Base-by-base conservation (phyloP, 345 rosid genomes). In the Dipteronia sinensis region DNA sequence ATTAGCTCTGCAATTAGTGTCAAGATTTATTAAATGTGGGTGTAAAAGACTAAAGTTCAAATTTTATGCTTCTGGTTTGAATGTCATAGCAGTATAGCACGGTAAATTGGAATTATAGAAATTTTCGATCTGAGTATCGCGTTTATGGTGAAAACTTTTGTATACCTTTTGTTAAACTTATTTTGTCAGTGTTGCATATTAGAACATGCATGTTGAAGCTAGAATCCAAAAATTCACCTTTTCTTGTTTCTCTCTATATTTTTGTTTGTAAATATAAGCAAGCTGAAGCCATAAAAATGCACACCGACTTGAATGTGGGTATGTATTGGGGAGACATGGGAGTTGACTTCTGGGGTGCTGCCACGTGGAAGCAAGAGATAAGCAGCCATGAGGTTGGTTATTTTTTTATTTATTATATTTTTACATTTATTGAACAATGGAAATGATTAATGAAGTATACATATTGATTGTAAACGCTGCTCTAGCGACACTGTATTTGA, bases 261-360 rank as follows among this genome's bases (percentile, higher is more conserved):
- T 55, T 73, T 78, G 46, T 68, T 51, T 65, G 49, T 76, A 34
- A 69, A 79, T 25, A 31, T 42, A 71, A 95, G 98, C 98, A 96
- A 94, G 97, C 99, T 65, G 86, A 84, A 71, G 97, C 86, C 53
- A 73, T 96, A 77, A 75, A 75, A 83, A 79, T 67, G 84, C 93
- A 89, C 79, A 91, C 94, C 0, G 97, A 96, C 85, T 83, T 96
- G 49, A 82, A 81, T 42, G 97, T 96, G 58, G 90, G 92, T 16
- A 85, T 62, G 87, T 94, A 89, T 67, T 88, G 94, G 94, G 99
- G 99, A 78, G 92, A 81, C 0, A 94, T 87, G 97, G 93, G 91
- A 22, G 88, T 94, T 25, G 97, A 92, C 80, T 87, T 22, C 82
- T 96, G 97, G 98, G 75, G 84, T 76, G 84, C 82, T 62, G 84